Conservation (phyloP, 2,329 filamentous ascomycete species). For the Aspergillus sp. region DNA sequence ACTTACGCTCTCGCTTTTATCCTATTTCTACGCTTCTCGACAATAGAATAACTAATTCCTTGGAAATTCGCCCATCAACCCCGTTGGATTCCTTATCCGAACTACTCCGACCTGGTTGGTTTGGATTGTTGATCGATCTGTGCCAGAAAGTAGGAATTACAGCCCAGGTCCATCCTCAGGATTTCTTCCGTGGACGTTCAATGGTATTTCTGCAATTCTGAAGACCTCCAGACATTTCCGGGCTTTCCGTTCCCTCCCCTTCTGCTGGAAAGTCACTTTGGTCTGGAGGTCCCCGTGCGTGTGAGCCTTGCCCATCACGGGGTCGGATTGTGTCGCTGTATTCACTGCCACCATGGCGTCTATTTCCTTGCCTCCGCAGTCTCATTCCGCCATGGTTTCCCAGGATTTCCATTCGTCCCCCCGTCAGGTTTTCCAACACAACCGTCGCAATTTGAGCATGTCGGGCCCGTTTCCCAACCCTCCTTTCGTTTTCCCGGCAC, state of each 20-base stretch:
- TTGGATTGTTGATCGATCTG: no score
- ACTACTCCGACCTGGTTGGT: no score
- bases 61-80: no score
- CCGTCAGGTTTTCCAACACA: slow-evolving; percentile 12
- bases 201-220: slow-evolving; percentile 16
- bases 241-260: slow-evolving; percentile 15
- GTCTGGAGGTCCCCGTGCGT: slow-evolving; percentile 22
- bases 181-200: slow-evolving; percentile 6
- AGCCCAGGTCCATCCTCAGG: neutral
- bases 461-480: slow-evolving; percentile 49
- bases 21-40: no score
- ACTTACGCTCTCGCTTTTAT: no score
- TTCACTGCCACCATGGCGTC: slow-evolving; percentile 25
- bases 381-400: slow-evolving; percentile 19
- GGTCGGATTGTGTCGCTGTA: neutral
- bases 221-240: slow-evolving; percentile 20
- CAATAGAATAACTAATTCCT: no score
- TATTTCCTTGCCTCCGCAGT: slow-evolving; percentile 29
- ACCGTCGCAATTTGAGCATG: slow-evolving; percentile 22
- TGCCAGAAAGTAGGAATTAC: neutral
- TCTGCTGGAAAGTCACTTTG: slow-evolving; percentile 16
- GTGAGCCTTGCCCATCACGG: slow-evolving; percentile 13
- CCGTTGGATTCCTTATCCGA: no score
- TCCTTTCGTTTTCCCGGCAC: slow-evolving; percentile 57
- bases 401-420: slow-evolving; percentile 20